A percentile compares a stretch with the other conserved stretches of the same genome.
Conservation (phyloP, 148 eudicot genomes). For the Pharnaceum exiguum region DNA sequence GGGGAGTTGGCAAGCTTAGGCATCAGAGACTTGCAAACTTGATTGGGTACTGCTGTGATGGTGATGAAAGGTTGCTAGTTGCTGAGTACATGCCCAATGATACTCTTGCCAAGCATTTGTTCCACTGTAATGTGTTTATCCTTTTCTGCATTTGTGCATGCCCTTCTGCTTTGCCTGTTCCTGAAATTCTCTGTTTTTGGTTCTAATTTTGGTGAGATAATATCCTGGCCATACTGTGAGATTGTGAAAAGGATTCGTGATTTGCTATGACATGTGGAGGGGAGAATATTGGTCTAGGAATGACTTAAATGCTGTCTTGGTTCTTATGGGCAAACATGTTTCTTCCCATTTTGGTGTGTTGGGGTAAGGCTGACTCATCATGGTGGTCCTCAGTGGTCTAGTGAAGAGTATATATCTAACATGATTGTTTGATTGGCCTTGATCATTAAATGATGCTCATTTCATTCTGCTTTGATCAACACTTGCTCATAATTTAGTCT, state of each 20-base stretch:
- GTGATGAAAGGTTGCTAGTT: constrained; percentile 88
- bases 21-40: constrained; percentile 75
- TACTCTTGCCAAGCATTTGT: constrained; percentile 90
- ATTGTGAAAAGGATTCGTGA: no score
- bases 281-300: constrained; percentile 16
- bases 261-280: constrained; percentile 7
- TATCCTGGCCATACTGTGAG: no score
- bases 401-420: constrained; percentile 14
- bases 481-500: constrained; percentile 10
- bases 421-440: constrained; percentile 11
- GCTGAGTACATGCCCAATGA: constrained; percentile 97
- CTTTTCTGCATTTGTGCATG: background rate
- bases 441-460: constrained; percentile 20
- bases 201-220: background rate
- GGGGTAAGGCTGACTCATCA: constrained; percentile 18
- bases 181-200: background rate
- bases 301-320: constrained; percentile 17
- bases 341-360: constrained; percentile 18
- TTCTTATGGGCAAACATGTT: constrained; percentile 27
- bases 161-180: background rate
- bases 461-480: constrained; percentile 14
- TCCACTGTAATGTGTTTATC: constrained; percentile 61
- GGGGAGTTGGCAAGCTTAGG: constrained; percentile 83
- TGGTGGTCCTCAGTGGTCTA: constrained; percentile 26
- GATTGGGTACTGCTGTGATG: constrained; percentile 92